phyloP scores from a whole-genome alignment of 768 basidiomycete species.

The Ephemerocybe angulata region DNA sequence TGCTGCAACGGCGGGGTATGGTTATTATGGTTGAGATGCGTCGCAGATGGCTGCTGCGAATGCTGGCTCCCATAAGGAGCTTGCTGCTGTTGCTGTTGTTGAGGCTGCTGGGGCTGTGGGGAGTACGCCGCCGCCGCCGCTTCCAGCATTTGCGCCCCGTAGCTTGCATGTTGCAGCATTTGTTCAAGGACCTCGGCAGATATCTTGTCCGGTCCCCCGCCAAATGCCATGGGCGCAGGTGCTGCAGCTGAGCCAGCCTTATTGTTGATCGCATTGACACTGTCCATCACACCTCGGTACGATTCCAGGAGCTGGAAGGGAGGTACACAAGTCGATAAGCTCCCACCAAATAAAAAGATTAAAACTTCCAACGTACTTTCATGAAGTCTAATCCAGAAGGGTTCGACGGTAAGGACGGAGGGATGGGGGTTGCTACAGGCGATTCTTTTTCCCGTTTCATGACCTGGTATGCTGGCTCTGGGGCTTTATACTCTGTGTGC shows the following conservation, averaged over 20 bases:
- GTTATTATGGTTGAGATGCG: background rate
- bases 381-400: conserved; percentile 24
- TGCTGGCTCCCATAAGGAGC: too few relatives aligned
- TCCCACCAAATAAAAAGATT: background rate
- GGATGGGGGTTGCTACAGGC: conserved; percentile 7
- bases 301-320: conserved; percentile 20
- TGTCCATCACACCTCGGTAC: conserved; percentile 31
- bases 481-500: background rate
- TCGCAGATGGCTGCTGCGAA: conserved; percentile 7
- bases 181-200: conserved; percentile 34
- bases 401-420: conserved; percentile 10
- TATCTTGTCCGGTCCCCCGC: conserved; percentile 3
- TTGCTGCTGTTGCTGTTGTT: background rate
- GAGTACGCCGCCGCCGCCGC: conserved; percentile 20
- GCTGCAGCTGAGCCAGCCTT: conserved; percentile 13
- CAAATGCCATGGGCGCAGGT: conserved; percentile 6
- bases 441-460: conserved; percentile 9
- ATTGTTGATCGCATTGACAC: conserved; percentile 15
- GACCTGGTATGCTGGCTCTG: background rate
- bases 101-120: conserved; percentile 13
- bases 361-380: conserved; percentile 20
- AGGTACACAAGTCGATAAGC: conserved; percentile 4
- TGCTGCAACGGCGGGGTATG: conserved; percentile 8
- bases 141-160: conserved; percentile 45
- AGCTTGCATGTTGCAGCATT: conserved; percentile 42